phyloP scores from a whole-genome alignment of 352 stramenopile genomes.

The Phytophthora europaea region DNA sequence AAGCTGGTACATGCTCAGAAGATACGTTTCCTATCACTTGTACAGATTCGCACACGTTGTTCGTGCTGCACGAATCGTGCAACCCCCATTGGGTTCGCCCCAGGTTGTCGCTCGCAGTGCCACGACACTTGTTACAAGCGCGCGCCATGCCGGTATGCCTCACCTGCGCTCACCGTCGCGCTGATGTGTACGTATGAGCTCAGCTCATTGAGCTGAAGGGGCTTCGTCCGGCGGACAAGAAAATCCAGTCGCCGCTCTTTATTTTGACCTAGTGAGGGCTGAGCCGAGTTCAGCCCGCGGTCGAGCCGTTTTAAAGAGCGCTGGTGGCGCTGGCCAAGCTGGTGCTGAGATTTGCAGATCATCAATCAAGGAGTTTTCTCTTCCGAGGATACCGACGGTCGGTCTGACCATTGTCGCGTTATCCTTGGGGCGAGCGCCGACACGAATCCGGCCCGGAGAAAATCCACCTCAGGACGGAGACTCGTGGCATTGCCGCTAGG shows the following conservation, averaged over 20 bases:
- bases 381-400: background rate
- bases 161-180: background rate
- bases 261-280: background rate
- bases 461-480: conserved; percentile 22
- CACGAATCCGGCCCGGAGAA: conserved; percentile 16
- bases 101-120: background rate
- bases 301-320: conserved; percentile 4
- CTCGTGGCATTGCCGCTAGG: conserved; percentile 14
- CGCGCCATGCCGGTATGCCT: background rate
- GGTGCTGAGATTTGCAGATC: conserved; percentile 17
- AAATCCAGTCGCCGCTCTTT: conserved; percentile 17
- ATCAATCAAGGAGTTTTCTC: conserved; percentile 23
- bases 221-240: conserved; percentile 17
- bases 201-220: background rate
- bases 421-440: background rate
- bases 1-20: no score
- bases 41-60: no score
- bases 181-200: background rate
- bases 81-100: background rate
- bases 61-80: no score
- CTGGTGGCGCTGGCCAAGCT: background rate
- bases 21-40: no score
- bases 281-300: conserved; percentile 4
- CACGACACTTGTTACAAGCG: background rate
- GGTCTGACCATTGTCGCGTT: conserved; percentile 17